Conservation (phyloP, 768 basidiomycete species). For the Neoboletus brunneissimus region DNA sequence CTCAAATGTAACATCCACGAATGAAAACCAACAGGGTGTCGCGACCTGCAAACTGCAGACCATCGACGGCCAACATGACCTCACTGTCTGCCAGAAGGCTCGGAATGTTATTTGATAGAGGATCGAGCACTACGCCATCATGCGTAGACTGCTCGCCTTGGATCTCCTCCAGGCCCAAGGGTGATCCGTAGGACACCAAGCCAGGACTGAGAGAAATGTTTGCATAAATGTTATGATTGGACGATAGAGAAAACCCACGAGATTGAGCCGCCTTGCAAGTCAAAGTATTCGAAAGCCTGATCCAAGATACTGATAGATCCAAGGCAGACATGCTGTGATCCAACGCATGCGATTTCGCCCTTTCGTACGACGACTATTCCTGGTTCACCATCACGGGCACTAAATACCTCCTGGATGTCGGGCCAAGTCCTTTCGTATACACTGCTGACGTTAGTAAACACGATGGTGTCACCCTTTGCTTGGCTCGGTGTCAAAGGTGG, state of each 20-base stretch:
- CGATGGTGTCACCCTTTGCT: slow-evolving; percentile 37
- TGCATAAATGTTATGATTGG: background rate
- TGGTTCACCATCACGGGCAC: slow-evolving; percentile 6
- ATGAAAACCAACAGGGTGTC: slow-evolving; percentile 45
- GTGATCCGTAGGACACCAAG: slow-evolving; percentile 40
- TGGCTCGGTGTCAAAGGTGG: slow-evolving; percentile 56
- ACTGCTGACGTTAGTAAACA: slow-evolving; percentile 64
- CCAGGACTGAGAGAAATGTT: slow-evolving; percentile 40
- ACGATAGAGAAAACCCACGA: slow-evolving; percentile 35
- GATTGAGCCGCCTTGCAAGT: slow-evolving; percentile 66
- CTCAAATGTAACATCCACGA: background rate
- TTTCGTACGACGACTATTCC: slow-evolving; percentile 49
- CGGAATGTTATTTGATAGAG: slow-evolving; percentile 35
- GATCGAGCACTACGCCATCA: slow-evolving; percentile 55
- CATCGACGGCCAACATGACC: slow-evolving; percentile 68
- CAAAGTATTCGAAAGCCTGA: slow-evolving; percentile 40
- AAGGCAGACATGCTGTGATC: slow-evolving; percentile 31
- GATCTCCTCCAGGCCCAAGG: slow-evolving; percentile 58
- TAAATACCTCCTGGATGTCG: slow-evolving; percentile 22
- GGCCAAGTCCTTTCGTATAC: slow-evolving; percentile 41
- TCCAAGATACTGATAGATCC: slow-evolving; percentile 6
- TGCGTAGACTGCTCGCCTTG: slow-evolving; percentile 49
- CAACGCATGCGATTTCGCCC: slow-evolving; percentile 57
- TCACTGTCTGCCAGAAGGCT: slow-evolving; percentile 33
- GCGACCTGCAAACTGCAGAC: slow-evolving; percentile 63